These are phyloP conservation scores for Coriaria nepalensis DNA, from an alignment of 306 rosid species.

Conservation along the genomic window DNA sequence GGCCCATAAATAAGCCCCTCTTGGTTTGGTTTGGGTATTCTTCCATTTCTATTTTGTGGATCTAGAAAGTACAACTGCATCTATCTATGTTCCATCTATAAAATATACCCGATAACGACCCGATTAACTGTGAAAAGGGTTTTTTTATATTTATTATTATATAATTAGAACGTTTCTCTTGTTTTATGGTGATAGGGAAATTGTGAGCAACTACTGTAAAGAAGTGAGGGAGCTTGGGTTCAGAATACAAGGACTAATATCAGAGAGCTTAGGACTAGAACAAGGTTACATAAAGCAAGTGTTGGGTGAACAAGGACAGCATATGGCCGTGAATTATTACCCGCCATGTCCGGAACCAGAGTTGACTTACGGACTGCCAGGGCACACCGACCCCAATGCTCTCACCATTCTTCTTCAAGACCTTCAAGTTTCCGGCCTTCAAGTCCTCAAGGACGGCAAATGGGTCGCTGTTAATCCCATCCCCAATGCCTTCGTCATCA, in stretches of 20 bases:
- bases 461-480: constrained; percentile 69
- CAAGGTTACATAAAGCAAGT: constrained; percentile 34
- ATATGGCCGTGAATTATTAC: constrained; percentile 88
- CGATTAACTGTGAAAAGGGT: too few species aligned
- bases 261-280: constrained; percentile 75
- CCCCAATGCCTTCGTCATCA: constrained; percentile 78
- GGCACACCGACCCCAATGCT: constrained; percentile 88
- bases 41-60: too few species aligned
- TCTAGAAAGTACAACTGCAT: too few species aligned
- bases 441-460: constrained; percentile 62
- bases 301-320: constrained; percentile 81
- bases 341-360: constrained; percentile 93
- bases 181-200: constrained; percentile 41
- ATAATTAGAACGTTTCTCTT: too few species aligned
- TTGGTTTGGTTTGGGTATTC: too few species aligned
- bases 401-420: constrained; percentile 84
- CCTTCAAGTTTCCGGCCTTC: constrained; percentile 55
- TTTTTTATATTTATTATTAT: too few species aligned
- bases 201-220: constrained; percentile 35
- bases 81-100: too few species aligned
- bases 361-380: constrained; percentile 81
- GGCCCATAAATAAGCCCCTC: too few species aligned
- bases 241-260: constrained; percentile 44
- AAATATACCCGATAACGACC: too few species aligned
- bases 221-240: constrained; percentile 51